Evolutionary conservation across 2,329 filamentous ascomycete genomes (phyloP).

Genomic region (Pezicula rhizophila): DNA sequence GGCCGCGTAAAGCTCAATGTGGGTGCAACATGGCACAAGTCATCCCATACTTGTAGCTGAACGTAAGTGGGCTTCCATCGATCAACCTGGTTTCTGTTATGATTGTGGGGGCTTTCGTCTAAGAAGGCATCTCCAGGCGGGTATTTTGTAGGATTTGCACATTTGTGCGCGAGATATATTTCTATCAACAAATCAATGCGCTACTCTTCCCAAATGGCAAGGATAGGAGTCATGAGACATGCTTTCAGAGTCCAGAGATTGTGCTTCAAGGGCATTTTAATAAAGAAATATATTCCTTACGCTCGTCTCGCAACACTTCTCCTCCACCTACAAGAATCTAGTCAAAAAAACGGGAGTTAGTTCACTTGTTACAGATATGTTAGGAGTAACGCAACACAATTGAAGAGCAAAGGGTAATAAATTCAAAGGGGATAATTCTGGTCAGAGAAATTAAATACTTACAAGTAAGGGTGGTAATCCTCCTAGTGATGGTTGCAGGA

Average conservation of each 20-base stretch:
- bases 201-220: too few species aligned
- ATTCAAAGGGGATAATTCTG: too few species aligned
- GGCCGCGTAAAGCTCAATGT: slow-evolving; percentile 95
- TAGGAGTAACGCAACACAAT: too few species aligned
- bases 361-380: too few species aligned
- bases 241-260: too few species aligned
- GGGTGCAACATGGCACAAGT: slow-evolving; percentile 85
- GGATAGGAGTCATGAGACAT: too few species aligned
- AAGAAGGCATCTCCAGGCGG: slow-evolving; percentile 60
- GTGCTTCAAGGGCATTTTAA: too few species aligned
- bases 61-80: slow-evolving; percentile 82
- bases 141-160: slow-evolving; percentile 75
- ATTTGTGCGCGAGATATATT: slow-evolving; percentile 91
- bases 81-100: slow-evolving; percentile 44
- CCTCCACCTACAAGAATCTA: slow-evolving; percentile 76
- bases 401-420: too few species aligned
- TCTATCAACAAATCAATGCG: slow-evolving; percentile 30
- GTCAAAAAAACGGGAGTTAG: too few species aligned
- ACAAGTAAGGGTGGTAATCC: slow-evolving; percentile 76
- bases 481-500: slow-evolving; percentile 81
- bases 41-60: slow-evolving; percentile 93
- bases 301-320: slow-evolving; percentile 86
- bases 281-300: too few species aligned
- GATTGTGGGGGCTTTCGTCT: slow-evolving; percentile 53
- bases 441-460: too few species aligned